Evolutionary conservation across 805 yeast genomes (phyloP).

Genomic region (Debaryomyces castellii): DNA sequence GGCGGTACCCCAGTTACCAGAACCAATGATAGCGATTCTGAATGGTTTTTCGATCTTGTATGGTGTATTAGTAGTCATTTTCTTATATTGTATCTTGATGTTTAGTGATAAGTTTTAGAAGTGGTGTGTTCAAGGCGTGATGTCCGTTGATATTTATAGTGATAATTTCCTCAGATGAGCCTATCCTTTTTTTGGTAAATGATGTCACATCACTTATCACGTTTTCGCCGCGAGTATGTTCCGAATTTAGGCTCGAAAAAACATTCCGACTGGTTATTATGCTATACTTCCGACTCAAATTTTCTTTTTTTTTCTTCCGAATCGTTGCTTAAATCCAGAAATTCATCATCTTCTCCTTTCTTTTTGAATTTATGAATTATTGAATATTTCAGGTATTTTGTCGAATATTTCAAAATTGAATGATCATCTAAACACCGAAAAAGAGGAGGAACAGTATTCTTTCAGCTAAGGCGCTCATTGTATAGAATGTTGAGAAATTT

Average conservation of each 20-base stretch:
- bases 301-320: neutral
- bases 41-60: conserved; percentile 30
- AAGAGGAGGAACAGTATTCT: neutral
- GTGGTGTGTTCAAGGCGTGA: neutral
- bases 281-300: too few relatives aligned
- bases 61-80: conserved; percentile 22
- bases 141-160: neutral
- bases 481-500: neutral
- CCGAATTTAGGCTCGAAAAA: neutral
- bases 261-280: neutral
- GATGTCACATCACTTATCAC: conserved; percentile 1
- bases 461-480: neutral
- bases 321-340: neutral
- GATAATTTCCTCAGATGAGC: neutral
- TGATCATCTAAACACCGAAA: too few relatives aligned
- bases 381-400: neutral
- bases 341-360: neutral
- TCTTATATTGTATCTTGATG: neutral
- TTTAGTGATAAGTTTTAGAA: neutral
- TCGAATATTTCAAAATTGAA: too few relatives aligned
- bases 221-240: neutral
- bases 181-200: neutral
- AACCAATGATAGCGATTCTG: conserved; percentile 42
- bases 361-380: too few relatives aligned
- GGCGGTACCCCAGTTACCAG: conserved; percentile 51